Evolutionary conservation across 2,329 filamentous ascomycete species (phyloP), one percentile per base, ranked within the genome.

Genomic region (Colletotrichum costaricense): DNA sequence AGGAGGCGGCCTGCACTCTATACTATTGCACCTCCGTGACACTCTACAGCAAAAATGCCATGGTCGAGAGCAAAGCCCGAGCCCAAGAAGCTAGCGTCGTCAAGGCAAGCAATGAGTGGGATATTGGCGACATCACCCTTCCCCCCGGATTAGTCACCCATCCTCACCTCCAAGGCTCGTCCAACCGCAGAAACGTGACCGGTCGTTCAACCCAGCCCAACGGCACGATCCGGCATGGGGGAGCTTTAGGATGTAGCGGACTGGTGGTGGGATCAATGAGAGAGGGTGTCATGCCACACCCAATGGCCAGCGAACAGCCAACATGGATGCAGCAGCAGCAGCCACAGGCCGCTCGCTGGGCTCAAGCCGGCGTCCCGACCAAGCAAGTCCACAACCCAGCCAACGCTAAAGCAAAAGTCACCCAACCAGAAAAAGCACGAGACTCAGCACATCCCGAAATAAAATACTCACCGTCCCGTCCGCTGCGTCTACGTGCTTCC

Each of bases 141-240:
- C 8, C 19, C 19, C 46, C 35, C 38, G 24, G 38, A 54, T 70
- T 70, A 70, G 67, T 69, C 60, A 69, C 60, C 46, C 67, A 24
- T 8, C 56, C 4, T n/a, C 16, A 22, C 33, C 19, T 22, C 11
- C 38, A 42, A 26, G 54, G 24, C n/a, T 16, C 28, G 28, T 55
- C 46, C 58, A 19, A 67, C 26, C 35, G 26, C 4, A 30, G 16
- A 30, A 63, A 49, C n/a, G 33, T 38, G 46, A 54, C 42, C 59
- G n/a, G 60, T 26, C 46, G 28, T 62, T 62, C 35, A 49, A 49
- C 19, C 68, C 68, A 26, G 22, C 26, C 56, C 52, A 62, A 57
- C 69, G 63, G 69, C 63, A 68, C 46, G 56, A 68, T 63, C 63
- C 35, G 63, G 35, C 46, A 46, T 35, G 33, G 33, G 33, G 4